A percentile compares a stretch with the other conserved stretches of the same genome.
Evolutionary conservation across 768 basidiomycete genomes (phyloP).

Genomic region (Termitomyces sp.): DNA sequence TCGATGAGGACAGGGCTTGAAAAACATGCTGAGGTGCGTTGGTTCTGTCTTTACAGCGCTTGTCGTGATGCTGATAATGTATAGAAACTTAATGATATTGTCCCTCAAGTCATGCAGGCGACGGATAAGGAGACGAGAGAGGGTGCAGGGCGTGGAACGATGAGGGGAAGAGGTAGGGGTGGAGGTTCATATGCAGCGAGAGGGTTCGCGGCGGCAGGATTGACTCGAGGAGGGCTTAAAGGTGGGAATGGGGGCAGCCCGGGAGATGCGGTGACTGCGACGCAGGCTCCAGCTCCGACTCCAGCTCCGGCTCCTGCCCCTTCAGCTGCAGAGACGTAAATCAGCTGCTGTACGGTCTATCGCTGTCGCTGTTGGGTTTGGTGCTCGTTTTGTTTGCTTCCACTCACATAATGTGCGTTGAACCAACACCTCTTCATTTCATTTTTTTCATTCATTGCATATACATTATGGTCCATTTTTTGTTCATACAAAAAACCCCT

Average conservation of each 20-base stretch:
- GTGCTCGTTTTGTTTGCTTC: background rate
- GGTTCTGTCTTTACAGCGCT: background rate
- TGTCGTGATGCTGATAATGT: conserved; percentile 9
- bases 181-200: conserved; percentile 61
- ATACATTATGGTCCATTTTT: background rate
- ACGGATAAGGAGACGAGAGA: conserved; percentile 48
- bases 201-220: conserved; percentile 67
- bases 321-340: conserved; percentile 1
- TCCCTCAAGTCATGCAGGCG: conserved; percentile 70
- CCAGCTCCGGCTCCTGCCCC: background rate
- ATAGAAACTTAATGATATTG: conserved; percentile 67
- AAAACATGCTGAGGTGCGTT: conserved; percentile 67
- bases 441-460: background rate
- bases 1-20: conserved; percentile 77
- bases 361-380: background rate
- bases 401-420: background rate
- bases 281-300: background rate
- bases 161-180: conserved; percentile 50
- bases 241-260: conserved; percentile 5
- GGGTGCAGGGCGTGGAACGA: conserved; percentile 21
- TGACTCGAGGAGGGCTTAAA: conserved; percentile 38
- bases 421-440: background rate
- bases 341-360: background rate
- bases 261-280: conserved; percentile 9
- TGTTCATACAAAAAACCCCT: background rate